Evolutionary conservation across 2,329 filamentous ascomycete species (phyloP), one percentile per base, ranked within the genome.

Genomic region (Xylariaceae sp.): DNA sequence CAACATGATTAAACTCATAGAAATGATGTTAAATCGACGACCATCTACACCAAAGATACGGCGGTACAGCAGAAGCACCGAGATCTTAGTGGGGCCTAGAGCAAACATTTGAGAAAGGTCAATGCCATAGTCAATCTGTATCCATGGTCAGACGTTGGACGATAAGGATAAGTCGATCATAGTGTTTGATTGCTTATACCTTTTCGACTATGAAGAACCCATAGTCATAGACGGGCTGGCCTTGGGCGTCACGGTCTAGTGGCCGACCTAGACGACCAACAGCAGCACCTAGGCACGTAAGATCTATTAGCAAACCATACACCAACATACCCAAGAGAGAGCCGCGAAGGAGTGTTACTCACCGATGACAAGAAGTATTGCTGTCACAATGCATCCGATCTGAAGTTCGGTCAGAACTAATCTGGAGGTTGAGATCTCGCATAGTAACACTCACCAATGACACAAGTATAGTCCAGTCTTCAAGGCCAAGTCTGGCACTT

Each of bases 11-110:
- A 47, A 34, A 17, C 19, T 17, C 6, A 22, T 14, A 5, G 45
- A 47, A 5, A 47, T 36, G 1, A 29, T 19, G 17, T 43, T 47
- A 27, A 43, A 47, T 21, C 21, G 7, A n/a, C 22, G 38, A 7
- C 33, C 7, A 3, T 43, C 36, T 6, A 34, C 21, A 7, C 27
- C 34, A 20, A 47, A 47, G 17, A 47, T 40, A 20, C 40, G 45
- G 17, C 45, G 40, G 35, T 47, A 47, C 17, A 47, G 37, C 16
- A 47, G 36, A 12, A 47, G 39, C 14, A 47, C 45, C 1, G 45
- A 22, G 6, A 44, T 14, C 19, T 47, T 47, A 6, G 45, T 47
- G 11, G 40, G 40, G 4, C 40, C 40, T 2, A 47, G 23, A 17
- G 45, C 40, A 10, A 43, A 23, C 38, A 47, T 25, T 36, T 44